Evolutionary conservation across 495 filamentous ascomycete genomes (phyloP), one percentile per base, ranked within the genome.

Genomic region (Aspergillus leporis): DNA sequence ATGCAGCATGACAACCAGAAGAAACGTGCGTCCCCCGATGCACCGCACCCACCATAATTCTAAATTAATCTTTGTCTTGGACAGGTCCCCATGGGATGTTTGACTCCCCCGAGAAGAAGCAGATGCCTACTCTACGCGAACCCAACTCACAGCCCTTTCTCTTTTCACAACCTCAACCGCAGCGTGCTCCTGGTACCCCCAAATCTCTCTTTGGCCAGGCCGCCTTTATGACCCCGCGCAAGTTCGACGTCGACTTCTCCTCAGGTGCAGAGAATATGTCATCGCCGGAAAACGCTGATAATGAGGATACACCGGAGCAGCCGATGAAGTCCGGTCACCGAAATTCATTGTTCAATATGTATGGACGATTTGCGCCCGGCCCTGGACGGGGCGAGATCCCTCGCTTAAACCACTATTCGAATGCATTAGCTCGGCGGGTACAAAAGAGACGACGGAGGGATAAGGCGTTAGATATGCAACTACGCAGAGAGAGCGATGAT

Each of bases 171-270:
- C 62, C 70, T 5, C 62, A 59, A 55, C 28, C 74, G 60, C 70
- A 73, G 64, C 50, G 53, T 22, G 61, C 66, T 30, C 61, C 56
- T 14, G 67, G 45, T 45, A 71, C 61, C 6, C 64, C 72, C 38
- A 68, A 74, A 59, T 58, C 74, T 51, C 62, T 76, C 16, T 92
- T 90, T 62, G 83, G 82, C 53, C 88, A 87, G 66, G 78, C 85
- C 4, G 83, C 86, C 10, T 96, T 94, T 66, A 91, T 82, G 28
- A 96, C 89, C 7, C 92, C 91, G 3, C 89, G 90, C 41, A 93
- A 88, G 65, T 78, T 78, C 14, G 86, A 90, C 14, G 70, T 85
- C 21, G 87, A 89, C 53, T 84, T 88, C 61, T 89, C 90, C 9
- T 93, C 91, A 3, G 87, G 88, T 47, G 84, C 87, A n/a, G 93